These are phyloP conservation scores for Phyllosticta citriasiana DNA, from an alignment of 2,329 filamentous ascomycete genomes.

Conservation along the genomic window DNA sequence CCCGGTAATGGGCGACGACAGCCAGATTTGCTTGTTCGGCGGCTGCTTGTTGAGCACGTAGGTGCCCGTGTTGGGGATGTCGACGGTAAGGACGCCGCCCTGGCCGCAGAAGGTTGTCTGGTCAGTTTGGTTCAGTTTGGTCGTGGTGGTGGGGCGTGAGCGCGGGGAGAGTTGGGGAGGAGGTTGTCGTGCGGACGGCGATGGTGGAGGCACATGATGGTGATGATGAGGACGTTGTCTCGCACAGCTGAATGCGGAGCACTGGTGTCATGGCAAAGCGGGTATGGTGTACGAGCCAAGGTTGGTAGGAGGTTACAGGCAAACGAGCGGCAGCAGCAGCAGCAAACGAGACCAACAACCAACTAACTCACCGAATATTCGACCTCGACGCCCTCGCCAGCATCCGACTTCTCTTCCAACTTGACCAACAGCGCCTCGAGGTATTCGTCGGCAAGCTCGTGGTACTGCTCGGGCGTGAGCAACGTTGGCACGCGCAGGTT, in stretches of 20 bases:
- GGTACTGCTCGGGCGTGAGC: conserved; percentile 62
- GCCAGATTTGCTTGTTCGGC: conserved; percentile 94
- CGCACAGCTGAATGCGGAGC: too few relatives aligned
- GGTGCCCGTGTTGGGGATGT: conserved; percentile 58
- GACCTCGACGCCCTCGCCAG: conserved; percentile 66
- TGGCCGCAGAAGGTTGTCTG: conserved; percentile 29
- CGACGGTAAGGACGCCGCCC: conserved; percentile 78
- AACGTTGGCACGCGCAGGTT: conserved; percentile 43
- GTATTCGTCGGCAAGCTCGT: conserved; percentile 66
- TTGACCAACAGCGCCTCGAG: conserved; percentile 51
- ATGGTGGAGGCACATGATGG: neutral
- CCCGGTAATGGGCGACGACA: conserved; percentile 80
- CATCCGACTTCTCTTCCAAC: conserved; percentile 67
- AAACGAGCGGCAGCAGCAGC: neutral
- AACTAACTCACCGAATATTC: conserved; percentile 66
- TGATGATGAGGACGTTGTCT: neutral
- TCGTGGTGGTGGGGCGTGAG: neutral
- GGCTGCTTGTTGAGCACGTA: conserved; percentile 99
- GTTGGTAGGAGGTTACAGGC: too few relatives aligned
- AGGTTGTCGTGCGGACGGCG: neutral
- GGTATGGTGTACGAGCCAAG: too few relatives aligned
- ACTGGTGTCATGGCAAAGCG: too few relatives aligned
- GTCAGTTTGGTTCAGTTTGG: neutral
- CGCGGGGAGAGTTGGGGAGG: neutral
- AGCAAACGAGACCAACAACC: neutral